Conservation (phyloP, 805 yeast genomes). For the Torulaspora quercuum region DNA sequence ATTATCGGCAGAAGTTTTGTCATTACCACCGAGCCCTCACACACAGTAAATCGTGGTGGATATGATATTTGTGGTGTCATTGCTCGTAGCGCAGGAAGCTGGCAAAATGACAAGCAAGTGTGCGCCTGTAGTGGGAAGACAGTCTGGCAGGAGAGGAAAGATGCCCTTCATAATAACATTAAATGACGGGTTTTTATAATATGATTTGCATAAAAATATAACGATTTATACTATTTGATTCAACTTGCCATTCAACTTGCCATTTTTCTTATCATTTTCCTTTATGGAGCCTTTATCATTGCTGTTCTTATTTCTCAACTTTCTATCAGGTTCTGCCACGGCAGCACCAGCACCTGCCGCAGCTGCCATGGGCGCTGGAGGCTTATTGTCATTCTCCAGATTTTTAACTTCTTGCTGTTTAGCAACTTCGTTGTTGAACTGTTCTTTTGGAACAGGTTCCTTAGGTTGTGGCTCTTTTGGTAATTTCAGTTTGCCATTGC, state of each 20-base stretch:
- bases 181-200: no score
- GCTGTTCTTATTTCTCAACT: not conserved
- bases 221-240: no score
- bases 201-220: no score
- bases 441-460: slow-evolving; percentile 22
- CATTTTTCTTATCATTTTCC: no score
- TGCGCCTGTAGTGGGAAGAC: slow-evolving; percentile 95
- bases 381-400: slow-evolving; percentile 25
- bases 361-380: slow-evolving; percentile 15
- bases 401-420: slow-evolving; percentile 32
- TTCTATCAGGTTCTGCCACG: slow-evolving; percentile 2
- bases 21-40: slow-evolving; percentile 27
- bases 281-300: no score
- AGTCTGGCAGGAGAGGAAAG: slow-evolving; percentile 89
- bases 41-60: slow-evolving; percentile 32
- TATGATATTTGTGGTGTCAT: slow-evolving; percentile 74
- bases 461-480: slow-evolving; percentile 14
- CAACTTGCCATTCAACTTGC: no score
- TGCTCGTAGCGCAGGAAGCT: slow-evolving; percentile 94
- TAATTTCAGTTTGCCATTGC: slow-evolving; percentile 15
- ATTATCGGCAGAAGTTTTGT: slow-evolving; percentile 64
- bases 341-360: slow-evolving; percentile 11
- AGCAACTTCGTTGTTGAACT: slow-evolving; percentile 33
- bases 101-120: slow-evolving; percentile 92
- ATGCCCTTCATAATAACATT: slow-evolving; percentile 48